Percentiles rank a stretch among this genome's conserved stretches.
Evolutionary conservation across 2,329 filamentous ascomycete species (phyloP).

Genomic region (Cordyceps fumosorosea): DNA sequence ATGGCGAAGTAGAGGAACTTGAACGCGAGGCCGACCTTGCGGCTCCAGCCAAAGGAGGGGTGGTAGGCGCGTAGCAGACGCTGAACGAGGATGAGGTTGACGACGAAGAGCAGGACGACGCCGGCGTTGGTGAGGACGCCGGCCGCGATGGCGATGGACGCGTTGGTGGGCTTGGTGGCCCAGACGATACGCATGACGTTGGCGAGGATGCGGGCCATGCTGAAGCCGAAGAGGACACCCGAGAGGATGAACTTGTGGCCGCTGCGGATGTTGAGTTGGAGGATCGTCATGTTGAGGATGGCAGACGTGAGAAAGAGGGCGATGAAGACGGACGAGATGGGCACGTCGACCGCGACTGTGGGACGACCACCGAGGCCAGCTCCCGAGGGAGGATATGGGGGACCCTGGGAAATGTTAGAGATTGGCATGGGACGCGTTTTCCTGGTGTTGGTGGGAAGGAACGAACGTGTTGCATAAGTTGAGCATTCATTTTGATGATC

Average conservation of each 20-base stretch:
- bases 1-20: conserved; percentile 53
- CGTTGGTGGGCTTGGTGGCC: conserved; percentile 35
- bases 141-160: conserved; percentile 49
- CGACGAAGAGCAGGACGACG: conserved; percentile 66
- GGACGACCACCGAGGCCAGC: conserved; percentile 54
- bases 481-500: neutral
- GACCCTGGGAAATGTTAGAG: conserved; percentile 20
- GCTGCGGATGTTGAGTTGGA: conserved; percentile 41
- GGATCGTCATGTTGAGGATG: conserved; percentile 50
- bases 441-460: neutral
- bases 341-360: conserved; percentile 51
- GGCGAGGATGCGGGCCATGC: conserved; percentile 46
- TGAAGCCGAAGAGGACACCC: conserved; percentile 51
- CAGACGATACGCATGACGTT: conserved; percentile 47
- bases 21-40: conserved; percentile 44
- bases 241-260: conserved; percentile 56
- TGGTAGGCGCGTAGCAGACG: conserved; percentile 69
- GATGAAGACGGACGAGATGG: conserved; percentile 58
- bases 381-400: conserved; percentile 32
- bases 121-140: conserved; percentile 67
- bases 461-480: neutral
- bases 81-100: conserved; percentile 73
- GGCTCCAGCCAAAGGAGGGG: conserved; percentile 64
- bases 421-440: neutral
- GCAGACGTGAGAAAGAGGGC: conserved; percentile 49